Evolutionary conservation across 1,139 yeast genomes (phyloP), one percentile per base, ranked within the genome.

Genomic region (Candida freyschussii): DNA sequence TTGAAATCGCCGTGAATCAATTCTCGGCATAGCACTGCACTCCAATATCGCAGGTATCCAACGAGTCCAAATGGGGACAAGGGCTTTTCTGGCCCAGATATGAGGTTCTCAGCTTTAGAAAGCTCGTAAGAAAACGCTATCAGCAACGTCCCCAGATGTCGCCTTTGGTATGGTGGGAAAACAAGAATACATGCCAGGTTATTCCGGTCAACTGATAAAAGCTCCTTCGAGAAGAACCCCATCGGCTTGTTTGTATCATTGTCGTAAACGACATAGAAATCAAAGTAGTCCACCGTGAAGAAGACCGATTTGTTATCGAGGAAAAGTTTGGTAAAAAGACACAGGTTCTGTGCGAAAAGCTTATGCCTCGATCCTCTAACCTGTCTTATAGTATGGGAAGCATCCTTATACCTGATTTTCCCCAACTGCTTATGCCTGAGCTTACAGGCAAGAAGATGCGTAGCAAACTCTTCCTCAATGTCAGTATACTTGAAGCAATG

Each of bases 51-150:
- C 21, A 82, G 50, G 50, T 87, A 91, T 5, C 89, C 74, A 5
- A 75, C 63, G 32, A 70, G 68, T 0, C 98, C 98, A 55, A 75
- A 83, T 0, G 81, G 80, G 6, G 95, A 83, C 13, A 91, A 62
- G 0, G 98, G 98, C 44, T 78, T 72, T 55, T 91, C 98, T 0
- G 98, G 98, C 0, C 96, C 95, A 37, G 96, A 87, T 19, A 66
- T 56, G 30, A 63, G 60, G 52, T 55, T 76, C 59, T 60, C 83
- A 54, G 47, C 70, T 30, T 65, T 62, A 0, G 95, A 84, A 14
- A 86, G 55, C 17, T 71, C 76, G 52, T 89, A 91, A 34, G 93
- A 86, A 46, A 86, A 84, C 39, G 85, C 89, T 19, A 91, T 85
- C 27, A 91, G 55, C 12, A 85, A 62, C 5, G 85, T 75, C 0